Percentiles rank a stretch among this genome's conserved stretches.
phyloP scores from a whole-genome alignment of 345 rosid species.

The Carallia pectinifolia region DNA sequence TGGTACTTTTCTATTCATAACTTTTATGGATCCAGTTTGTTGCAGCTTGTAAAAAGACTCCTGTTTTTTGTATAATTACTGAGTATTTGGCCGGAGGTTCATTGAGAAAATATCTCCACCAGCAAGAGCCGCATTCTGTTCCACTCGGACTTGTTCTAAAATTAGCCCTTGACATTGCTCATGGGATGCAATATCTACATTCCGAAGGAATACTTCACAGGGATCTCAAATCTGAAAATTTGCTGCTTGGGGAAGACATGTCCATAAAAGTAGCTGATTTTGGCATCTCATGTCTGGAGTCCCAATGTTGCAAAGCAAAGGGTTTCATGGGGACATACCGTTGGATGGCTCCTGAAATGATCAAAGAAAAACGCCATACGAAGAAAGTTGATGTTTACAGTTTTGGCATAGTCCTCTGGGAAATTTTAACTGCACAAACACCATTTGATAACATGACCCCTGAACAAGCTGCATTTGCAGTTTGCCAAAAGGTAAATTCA shows the following conservation, averaged over 20 bases:
- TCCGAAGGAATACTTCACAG: constrained; percentile 66
- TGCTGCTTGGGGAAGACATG: constrained; percentile 68
- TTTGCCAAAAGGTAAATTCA: constrained; percentile 64
- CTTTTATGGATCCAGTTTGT: constrained; percentile 35
- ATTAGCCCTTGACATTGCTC: constrained; percentile 67
- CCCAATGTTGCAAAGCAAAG: constrained; percentile 60
- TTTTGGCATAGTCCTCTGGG: constrained; percentile 84
- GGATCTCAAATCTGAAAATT: constrained; percentile 78
- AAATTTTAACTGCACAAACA: constrained; percentile 65
- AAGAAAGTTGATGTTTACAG: constrained; percentile 83
- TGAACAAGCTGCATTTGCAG: constrained; percentile 83
- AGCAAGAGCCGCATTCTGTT: constrained; percentile 66
- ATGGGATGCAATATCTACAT: constrained; percentile 75
- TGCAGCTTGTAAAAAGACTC: constrained; percentile 36
- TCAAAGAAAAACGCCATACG: constrained; percentile 65
- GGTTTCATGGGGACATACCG: constrained; percentile 82
- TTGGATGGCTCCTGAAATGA: constrained; percentile 94
- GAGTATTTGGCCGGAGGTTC: constrained; percentile 36
- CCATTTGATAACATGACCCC: constrained; percentile 80
- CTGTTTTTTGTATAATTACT: constrained; percentile 35
- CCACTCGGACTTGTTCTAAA: constrained; percentile 58
- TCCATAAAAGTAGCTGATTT: constrained; percentile 73
- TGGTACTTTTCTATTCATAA: constrained; percentile 9
- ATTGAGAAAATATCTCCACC: constrained; percentile 63
- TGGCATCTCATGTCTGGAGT: constrained; percentile 71